Conservation (phyloP, 352 stramenopile genomes). For the Achlya hypogyna region DNA sequence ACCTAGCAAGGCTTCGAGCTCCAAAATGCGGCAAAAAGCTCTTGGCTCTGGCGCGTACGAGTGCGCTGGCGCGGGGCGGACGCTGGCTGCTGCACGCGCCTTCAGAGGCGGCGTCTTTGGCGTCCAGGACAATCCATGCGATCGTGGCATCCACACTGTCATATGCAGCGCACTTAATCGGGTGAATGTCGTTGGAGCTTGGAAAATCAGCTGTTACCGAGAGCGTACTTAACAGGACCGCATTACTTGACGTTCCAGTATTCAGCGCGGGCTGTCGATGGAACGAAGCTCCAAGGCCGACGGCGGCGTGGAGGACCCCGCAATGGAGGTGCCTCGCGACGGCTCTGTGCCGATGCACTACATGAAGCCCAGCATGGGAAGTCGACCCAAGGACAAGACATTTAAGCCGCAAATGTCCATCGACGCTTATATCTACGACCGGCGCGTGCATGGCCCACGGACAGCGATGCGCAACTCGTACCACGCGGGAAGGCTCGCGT, state of each 20-base stretch:
- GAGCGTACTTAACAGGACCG: not conserved
- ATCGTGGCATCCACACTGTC: too few species aligned
- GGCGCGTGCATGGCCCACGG: not conserved
- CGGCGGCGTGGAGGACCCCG: not conserved
- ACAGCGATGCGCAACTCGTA: constrained; percentile 16
- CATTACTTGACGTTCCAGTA: not conserved
- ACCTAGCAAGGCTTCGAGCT: too few species aligned
- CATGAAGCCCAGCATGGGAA: not conserved
- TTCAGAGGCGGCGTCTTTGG: too few species aligned
- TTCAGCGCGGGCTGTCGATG: not conserved
- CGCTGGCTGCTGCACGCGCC: too few species aligned
- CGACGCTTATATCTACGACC: not conserved
- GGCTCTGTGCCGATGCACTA: not conserved
- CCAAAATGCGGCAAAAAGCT: too few species aligned
- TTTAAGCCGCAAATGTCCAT: not conserved
- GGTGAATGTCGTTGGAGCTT: too few species aligned
- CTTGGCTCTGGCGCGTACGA: too few species aligned
- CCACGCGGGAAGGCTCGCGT: constrained; percentile 2
- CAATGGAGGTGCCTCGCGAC: not conserved
- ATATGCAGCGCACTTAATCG: not conserved
- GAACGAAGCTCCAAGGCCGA: not conserved
- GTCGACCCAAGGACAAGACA: not conserved
- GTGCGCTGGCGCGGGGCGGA: too few species aligned
- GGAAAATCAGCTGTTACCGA: not conserved
- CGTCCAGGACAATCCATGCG: too few species aligned